Conservation (phyloP, 345 rosid species). For the Salix udensis region DNA sequence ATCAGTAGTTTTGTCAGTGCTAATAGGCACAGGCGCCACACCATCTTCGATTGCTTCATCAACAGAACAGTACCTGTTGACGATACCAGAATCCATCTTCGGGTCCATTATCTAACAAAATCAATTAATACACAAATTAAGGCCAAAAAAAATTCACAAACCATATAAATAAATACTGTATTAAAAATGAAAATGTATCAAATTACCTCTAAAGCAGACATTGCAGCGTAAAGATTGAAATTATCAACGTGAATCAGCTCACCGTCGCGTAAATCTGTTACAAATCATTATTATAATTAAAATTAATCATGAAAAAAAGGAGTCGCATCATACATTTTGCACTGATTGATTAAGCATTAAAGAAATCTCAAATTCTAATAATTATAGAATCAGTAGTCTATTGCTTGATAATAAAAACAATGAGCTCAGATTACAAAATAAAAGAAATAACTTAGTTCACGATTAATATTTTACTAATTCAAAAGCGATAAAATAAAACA, state of each 20-base stretch:
- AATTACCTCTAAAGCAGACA: constrained; percentile 95
- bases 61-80: constrained; percentile 66
- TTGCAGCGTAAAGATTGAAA: constrained; percentile 95
- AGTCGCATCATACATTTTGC: neutral
- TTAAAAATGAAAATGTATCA: constrained; percentile 7
- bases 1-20: constrained; percentile 57
- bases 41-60: constrained; percentile 94
- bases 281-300: neutral
- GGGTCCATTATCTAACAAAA: constrained; percentile 91
- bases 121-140: constrained; percentile 1
- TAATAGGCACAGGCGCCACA: constrained; percentile 77
- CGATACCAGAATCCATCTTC: constrained; percentile 96
- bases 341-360: neutral
- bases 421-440: neutral
- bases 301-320: neutral
- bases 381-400: neutral
- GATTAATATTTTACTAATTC: no score
- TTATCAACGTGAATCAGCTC: constrained; percentile 84
- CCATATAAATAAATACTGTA: neutral
- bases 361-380: neutral
- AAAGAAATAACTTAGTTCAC: neutral
- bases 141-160: neutral
- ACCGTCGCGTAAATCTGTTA: constrained; percentile 67
- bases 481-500: neutral
- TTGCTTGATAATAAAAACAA: neutral